These are phyloP conservation scores for Kwoniella europaea DNA, from an alignment of 768 basidiomycete species.

Conservation along the genomic window DNA sequence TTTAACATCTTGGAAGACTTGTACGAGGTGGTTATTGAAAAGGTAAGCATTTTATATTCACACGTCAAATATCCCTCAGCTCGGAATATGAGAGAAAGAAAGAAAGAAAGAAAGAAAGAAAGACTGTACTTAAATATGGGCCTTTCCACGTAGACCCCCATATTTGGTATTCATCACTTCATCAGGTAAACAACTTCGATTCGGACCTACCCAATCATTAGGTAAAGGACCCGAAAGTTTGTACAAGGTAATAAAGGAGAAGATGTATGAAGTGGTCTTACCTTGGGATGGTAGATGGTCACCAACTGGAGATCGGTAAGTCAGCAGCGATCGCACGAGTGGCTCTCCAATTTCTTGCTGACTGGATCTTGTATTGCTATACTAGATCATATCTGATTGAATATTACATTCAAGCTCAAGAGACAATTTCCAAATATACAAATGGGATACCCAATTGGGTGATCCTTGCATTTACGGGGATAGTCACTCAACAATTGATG, in stretches of 20 bases:
- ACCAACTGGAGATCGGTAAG: constrained; percentile 61
- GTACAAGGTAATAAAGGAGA: constrained; percentile 69
- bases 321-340: not conserved
- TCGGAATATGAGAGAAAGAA: not conserved
- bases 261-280: constrained; percentile 68
- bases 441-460: constrained; percentile 28
- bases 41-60: constrained; percentile 61
- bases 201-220: constrained; percentile 69
- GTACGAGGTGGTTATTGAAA: constrained; percentile 86
- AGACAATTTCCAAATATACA: not conserved
- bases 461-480: constrained; percentile 10
- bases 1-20: constrained; percentile 77
- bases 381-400: constrained; percentile 21
- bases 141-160: constrained; percentile 68
- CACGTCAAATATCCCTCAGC: not conserved
- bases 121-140: not conserved
- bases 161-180: constrained; percentile 72
- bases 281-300: constrained; percentile 73
- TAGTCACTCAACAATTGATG: constrained; percentile 12
- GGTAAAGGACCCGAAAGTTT: constrained; percentile 68
- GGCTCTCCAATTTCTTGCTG: not conserved
- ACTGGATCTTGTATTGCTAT: not conserved
- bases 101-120: not conserved
- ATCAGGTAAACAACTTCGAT: constrained; percentile 78
- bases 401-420: constrained; percentile 18